phyloP scores from a whole-genome alignment of 805 yeast species.

The Suhomyces kilbournensis region DNA sequence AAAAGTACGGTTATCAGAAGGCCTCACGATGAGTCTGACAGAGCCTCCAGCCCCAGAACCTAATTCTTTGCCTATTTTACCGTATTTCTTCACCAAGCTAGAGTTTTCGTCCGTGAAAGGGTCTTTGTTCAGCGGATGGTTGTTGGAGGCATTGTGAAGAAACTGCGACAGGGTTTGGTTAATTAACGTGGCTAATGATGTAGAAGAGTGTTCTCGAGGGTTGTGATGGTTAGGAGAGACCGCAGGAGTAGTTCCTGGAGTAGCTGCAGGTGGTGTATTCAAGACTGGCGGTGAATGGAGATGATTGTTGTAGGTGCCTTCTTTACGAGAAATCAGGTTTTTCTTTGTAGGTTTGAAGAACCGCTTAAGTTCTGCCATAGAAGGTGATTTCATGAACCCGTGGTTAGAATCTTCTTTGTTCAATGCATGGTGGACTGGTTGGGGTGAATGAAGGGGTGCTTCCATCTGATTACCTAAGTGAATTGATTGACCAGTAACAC shows the following conservation, averaged over 20 bases:
- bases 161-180: slow-evolving; percentile 38
- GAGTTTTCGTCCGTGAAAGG: slow-evolving; percentile 35
- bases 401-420: slow-evolving; percentile 20
- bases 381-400: slow-evolving; percentile 35
- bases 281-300: slow-evolving; percentile 32
- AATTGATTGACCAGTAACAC: not conserved
- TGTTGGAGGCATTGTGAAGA: slow-evolving; percentile 33
- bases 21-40: slow-evolving; percentile 67
- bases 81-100: slow-evolving; percentile 51
- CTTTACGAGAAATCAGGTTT: slow-evolving; percentile 13
- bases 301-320: slow-evolving; percentile 18
- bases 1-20: slow-evolving; percentile 66
- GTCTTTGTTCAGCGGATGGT: slow-evolving; percentile 23
- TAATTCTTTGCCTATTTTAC: slow-evolving; percentile 67
- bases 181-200: slow-evolving; percentile 34
- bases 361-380: slow-evolving; percentile 71
- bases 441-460: slow-evolving; percentile 7
- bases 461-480: not conserved
- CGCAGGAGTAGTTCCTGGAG: not conserved
- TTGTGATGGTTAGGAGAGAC: not conserved
- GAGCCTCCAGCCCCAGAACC: slow-evolving; percentile 91
- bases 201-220: slow-evolving; percentile 30
- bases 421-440: slow-evolving; percentile 8
- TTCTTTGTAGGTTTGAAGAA: slow-evolving; percentile 61
- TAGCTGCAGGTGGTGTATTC: slow-evolving; percentile 8